Conservation (phyloP, 306 rosid species). For the Acacia melanoxylon region DNA sequence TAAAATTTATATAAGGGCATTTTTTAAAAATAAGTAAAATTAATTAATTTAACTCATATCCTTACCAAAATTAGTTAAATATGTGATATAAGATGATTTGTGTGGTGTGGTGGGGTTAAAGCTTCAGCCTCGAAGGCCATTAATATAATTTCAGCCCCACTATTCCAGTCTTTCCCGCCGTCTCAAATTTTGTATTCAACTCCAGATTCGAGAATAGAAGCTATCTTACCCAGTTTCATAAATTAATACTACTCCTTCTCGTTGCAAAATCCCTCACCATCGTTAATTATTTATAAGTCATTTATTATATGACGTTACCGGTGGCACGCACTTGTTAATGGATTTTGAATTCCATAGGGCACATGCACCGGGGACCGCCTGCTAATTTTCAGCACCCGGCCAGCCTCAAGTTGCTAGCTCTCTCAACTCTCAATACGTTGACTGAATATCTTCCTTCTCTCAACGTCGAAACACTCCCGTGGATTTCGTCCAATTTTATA, state of each 20-base stretch:
- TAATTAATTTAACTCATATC: no score
- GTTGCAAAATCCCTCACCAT: background rate
- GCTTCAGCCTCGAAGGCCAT: background rate
- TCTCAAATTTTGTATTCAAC: conserved; percentile 26
- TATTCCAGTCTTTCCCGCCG: background rate
- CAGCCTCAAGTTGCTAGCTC: background rate
- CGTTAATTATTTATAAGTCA: no score
- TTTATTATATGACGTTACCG: no score
- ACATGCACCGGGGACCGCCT: conserved; percentile 3
- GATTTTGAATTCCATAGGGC: background rate
- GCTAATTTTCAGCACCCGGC: background rate
- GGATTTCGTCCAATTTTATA: background rate
- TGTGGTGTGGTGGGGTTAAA: background rate
- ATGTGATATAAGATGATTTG: background rate
- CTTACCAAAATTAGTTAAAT: no score
- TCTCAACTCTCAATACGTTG: conserved; percentile 12
- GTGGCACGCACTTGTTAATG: background rate
- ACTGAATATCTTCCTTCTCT: background rate
- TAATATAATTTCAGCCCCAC: background rate
- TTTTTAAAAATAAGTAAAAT: no score
- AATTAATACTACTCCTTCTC: background rate
- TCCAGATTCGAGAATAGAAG: conserved; percentile 64
- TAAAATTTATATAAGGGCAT: no score
- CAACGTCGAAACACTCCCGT: background rate
- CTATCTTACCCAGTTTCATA: conserved; percentile 20